These are phyloP conservation scores for Leptosphaerulina australis DNA, from an alignment of 2,329 filamentous ascomycete genomes.

Conservation along the genomic window DNA sequence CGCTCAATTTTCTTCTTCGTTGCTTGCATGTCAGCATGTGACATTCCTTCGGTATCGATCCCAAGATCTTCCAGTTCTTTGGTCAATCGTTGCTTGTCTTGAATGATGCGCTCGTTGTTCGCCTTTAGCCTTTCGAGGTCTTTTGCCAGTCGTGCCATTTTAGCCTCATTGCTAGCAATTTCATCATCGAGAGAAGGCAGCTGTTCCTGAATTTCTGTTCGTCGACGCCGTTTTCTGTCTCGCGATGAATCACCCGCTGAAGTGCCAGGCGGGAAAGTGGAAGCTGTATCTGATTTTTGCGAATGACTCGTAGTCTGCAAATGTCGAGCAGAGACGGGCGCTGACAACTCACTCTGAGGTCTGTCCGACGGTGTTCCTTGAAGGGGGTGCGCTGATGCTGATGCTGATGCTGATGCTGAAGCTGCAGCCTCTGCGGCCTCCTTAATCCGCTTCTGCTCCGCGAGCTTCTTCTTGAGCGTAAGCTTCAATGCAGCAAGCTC, in stretches of 20 bases:
- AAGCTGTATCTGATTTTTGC: background rate
- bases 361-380: slow-evolving; percentile 1
- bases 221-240: slow-evolving; percentile 42
- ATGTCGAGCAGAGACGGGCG: background rate
- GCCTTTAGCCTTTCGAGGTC: slow-evolving; percentile 54
- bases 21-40: slow-evolving; percentile 53
- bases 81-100: slow-evolving; percentile 52
- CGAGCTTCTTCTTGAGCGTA: slow-evolving; percentile 37
- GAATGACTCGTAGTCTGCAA: no score
- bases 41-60: slow-evolving; percentile 55
- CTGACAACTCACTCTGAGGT: background rate
- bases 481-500: slow-evolving; percentile 55
- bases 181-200: slow-evolving; percentile 56
- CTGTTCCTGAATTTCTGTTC: slow-evolving; percentile 57
- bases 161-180: slow-evolving; percentile 49
- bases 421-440: slow-evolving; percentile 25
- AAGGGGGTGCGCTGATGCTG: background rate
- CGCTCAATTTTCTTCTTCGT: slow-evolving; percentile 49
- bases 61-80: slow-evolving; percentile 57
- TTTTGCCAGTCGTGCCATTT: slow-evolving; percentile 49
- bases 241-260: slow-evolving; percentile 1
- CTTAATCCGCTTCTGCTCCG: slow-evolving; percentile 31
- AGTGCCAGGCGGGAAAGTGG: background rate
- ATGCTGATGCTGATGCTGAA: slow-evolving; percentile 3
- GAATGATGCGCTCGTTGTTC: slow-evolving; percentile 49